These are phyloP conservation scores for Hyphopichia buzzinii DNA, from an alignment of 1,139 yeast genomes.

Conservation along the genomic window DNA sequence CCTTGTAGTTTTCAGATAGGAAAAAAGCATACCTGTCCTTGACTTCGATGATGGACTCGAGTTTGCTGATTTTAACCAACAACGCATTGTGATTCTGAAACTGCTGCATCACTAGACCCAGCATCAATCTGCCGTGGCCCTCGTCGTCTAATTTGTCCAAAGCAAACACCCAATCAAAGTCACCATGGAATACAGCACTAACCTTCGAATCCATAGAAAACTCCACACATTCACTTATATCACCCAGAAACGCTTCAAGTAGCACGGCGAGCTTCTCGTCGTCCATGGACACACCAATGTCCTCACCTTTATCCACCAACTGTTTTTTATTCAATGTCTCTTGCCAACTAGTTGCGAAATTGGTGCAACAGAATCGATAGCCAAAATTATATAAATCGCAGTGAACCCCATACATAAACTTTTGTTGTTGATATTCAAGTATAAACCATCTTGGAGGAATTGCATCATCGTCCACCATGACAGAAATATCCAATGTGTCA, in stretches of 20 bases:
- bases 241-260: not conserved
- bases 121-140: constrained; percentile 15
- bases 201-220: no score
- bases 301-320: not conserved
- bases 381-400: not conserved
- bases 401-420: not conserved
- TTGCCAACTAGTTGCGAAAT: not conserved
- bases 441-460: constrained; percentile 1
- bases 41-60: constrained; percentile 21
- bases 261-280: not conserved
- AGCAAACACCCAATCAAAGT: constrained; percentile 26
- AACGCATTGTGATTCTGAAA: constrained; percentile 22
- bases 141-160: constrained; percentile 10
- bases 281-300: not conserved
- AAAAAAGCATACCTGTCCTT: constrained; percentile 38
- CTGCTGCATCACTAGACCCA: constrained; percentile 22
- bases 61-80: constrained; percentile 16
- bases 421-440: not conserved
- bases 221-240: not conserved
- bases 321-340: not conserved
- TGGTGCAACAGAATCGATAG: constrained; percentile 1
- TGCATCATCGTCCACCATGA: not conserved
- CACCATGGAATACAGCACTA: no score
- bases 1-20: constrained; percentile 35
- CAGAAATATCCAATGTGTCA: not conserved